These are phyloP conservation scores for Colletotrichum trifolii DNA, from an alignment of 2,329 filamentous ascomycete genomes.

Conservation along the genomic window DNA sequence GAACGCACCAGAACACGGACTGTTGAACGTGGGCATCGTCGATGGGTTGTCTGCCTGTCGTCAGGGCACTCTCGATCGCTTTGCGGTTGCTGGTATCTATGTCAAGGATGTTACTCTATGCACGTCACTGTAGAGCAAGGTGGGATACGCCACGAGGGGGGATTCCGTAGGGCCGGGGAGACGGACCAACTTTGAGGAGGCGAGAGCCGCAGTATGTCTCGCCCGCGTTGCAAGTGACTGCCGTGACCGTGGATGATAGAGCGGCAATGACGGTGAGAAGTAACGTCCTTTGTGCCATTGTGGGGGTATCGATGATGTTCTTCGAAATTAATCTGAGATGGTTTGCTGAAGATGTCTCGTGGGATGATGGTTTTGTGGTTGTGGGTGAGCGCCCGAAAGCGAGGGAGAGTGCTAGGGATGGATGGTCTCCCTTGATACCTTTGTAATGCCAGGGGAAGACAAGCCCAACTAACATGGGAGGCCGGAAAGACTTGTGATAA, in stretches of 20 bases:
- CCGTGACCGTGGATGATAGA: not conserved
- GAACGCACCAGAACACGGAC: constrained; percentile 33
- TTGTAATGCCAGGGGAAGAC: not conserved
- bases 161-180: not conserved
- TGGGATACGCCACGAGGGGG: not conserved
- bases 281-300: constrained; percentile 11
- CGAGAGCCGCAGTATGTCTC: constrained; percentile 29
- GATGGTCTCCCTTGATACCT: not conserved
- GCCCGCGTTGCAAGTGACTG: constrained; percentile 16
- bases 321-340: not conserved
- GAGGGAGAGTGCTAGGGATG: constrained; percentile 8
- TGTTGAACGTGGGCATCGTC: constrained; percentile 23
- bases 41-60: constrained; percentile 14
- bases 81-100: constrained; percentile 13
- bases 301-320: not conserved
- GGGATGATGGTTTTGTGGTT: not conserved
- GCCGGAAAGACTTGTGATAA: too few species aligned
- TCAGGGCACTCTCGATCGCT: constrained; percentile 12
- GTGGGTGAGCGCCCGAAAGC: not conserved
- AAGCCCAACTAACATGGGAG: not conserved
- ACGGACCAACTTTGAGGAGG: constrained; percentile 27
- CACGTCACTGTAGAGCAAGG: not conserved
- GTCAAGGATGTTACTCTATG: too few species aligned
- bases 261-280: not conserved
- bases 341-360: not conserved